Percentiles rank a stretch among this genome's conserved stretches.
phyloP scores from a whole-genome alignment of 2,329 filamentous ascomycete genomes.

The Ophiostoma fasciatum region DNA sequence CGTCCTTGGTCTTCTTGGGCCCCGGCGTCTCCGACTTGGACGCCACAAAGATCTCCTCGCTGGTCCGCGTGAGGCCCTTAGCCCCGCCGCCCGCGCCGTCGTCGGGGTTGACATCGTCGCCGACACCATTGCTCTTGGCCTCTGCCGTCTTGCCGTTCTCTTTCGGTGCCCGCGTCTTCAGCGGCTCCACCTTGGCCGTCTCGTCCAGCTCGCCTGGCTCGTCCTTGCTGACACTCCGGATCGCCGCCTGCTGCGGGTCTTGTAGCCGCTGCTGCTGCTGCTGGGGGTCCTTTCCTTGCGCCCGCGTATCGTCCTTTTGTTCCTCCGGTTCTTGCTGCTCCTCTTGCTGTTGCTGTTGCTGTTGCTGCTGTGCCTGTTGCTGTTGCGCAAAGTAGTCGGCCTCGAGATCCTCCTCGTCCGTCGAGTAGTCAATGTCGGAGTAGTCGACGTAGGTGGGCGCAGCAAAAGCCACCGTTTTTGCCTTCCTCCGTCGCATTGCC shows the following conservation, averaged over 20 bases:
- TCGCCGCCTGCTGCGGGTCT: conserved; percentile 11
- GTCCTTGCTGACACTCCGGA: conserved; percentile 7
- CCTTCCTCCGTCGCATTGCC: conserved; percentile 65
- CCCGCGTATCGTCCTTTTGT: conserved; percentile 19
- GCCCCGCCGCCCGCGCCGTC: conserved; percentile 17
- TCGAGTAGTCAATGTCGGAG: conserved; percentile 73
- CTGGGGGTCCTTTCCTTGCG: conserved; percentile 14
- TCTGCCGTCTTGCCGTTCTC: conserved; percentile 19
- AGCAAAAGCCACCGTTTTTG: conserved; percentile 77
- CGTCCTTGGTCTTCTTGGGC: conserved; percentile 58
- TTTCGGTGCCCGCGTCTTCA: conserved; percentile 32
- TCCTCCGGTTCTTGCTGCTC: conserved; percentile 20
- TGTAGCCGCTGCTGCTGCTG: conserved; percentile 15
- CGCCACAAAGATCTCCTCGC: conserved; percentile 51
- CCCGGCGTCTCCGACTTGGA: conserved; percentile 29
- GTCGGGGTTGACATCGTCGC: conserved; percentile 18
- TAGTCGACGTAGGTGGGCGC: conserved; percentile 80
- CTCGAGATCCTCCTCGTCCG: conserved; percentile 51
- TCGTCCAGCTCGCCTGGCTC: conserved; percentile 30
- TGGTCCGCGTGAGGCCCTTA: conserved; percentile 28
- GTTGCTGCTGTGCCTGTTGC: conserved; percentile 17
- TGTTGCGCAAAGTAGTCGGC: conserved; percentile 18
- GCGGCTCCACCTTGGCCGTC: conserved; percentile 38
- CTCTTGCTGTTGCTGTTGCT: conserved; percentile 15
- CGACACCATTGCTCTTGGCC: conserved; percentile 18